These are phyloP conservation scores for Picochlorum costavermella DNA, from an alignment of 139 green algal genomes.

Conservation along the genomic window DNA sequence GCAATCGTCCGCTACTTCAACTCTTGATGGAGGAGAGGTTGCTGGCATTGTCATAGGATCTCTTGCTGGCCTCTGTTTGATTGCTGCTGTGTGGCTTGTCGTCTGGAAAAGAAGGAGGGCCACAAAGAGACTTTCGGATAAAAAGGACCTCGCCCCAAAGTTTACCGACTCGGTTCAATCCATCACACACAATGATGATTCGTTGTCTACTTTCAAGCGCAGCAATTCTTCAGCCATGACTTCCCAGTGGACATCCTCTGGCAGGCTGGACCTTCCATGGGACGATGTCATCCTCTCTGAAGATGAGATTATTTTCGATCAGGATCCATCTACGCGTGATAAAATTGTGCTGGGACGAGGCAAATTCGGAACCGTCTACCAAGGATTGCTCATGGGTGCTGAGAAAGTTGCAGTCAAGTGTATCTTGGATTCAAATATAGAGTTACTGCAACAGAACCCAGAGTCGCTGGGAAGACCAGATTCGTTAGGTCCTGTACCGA, in stretches of 20 bases:
- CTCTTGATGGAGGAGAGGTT: neutral
- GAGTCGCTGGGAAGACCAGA: neutral
- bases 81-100: neutral
- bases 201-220: too few species aligned
- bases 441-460: neutral
- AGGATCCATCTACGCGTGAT: neutral
- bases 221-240: neutral
- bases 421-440: neutral
- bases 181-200: too few species aligned
- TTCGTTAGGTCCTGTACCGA: too few species aligned
- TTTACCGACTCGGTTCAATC: too few species aligned
- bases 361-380: slow-evolving; percentile 7
- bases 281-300: neutral
- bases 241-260: neutral
- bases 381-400: neutral
- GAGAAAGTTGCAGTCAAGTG: slow-evolving; percentile 9
- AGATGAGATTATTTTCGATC: neutral
- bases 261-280: neutral
- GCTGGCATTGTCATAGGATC: neutral
- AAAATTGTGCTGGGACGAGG: neutral
- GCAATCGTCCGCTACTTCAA: too few species aligned
- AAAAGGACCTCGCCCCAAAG: neutral
- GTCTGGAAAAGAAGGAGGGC: neutral
- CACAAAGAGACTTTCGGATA: neutral
- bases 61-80: neutral